A percentile compares a stretch with the other conserved stretches of the same genome.
Evolutionary conservation across 768 basidiomycete genomes (phyloP).

Genomic region (Rhodotorula sphaerocarpa): DNA sequence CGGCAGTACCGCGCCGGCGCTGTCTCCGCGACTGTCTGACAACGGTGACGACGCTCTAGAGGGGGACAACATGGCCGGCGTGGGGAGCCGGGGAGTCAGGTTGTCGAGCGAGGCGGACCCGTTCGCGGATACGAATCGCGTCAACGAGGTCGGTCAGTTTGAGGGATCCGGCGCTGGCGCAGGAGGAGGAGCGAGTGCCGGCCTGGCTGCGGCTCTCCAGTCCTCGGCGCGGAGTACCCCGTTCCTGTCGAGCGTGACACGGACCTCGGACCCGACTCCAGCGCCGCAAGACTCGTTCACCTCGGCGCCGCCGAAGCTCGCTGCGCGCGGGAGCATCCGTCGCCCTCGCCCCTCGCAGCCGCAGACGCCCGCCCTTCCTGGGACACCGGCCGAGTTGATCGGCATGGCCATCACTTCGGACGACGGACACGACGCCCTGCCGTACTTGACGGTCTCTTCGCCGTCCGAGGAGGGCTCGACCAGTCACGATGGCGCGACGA

Average conservation of each 20-base stretch:
- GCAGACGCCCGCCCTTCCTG: neutral
- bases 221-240: slow-evolving; percentile 9
- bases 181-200: neutral
- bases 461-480: too few species aligned
- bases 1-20: slow-evolving; percentile 21
- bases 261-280: neutral
- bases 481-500: neutral
- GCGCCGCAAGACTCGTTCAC: slow-evolving; percentile 3
- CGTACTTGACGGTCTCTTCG: slow-evolving; percentile 1
- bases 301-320: slow-evolving; percentile 2
- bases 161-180: neutral
- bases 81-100: neutral
- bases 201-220: slow-evolving; percentile 13
- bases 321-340: slow-evolving; percentile 4
- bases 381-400: slow-evolving; percentile 25
- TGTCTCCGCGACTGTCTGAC: neutral
- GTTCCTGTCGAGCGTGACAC: slow-evolving; percentile 5
- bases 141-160: slow-evolving; percentile 28
- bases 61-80: neutral
- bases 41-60: neutral
- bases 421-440: slow-evolving; percentile 20
- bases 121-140: slow-evolving; percentile 15
- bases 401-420: slow-evolving; percentile 25
- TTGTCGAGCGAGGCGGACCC: slow-evolving; percentile 7
- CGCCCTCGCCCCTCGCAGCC: neutral